Evolutionary conservation across 108 stramenopile genomes (phyloP).

Genomic region (Skeletonema costatum): DNA sequence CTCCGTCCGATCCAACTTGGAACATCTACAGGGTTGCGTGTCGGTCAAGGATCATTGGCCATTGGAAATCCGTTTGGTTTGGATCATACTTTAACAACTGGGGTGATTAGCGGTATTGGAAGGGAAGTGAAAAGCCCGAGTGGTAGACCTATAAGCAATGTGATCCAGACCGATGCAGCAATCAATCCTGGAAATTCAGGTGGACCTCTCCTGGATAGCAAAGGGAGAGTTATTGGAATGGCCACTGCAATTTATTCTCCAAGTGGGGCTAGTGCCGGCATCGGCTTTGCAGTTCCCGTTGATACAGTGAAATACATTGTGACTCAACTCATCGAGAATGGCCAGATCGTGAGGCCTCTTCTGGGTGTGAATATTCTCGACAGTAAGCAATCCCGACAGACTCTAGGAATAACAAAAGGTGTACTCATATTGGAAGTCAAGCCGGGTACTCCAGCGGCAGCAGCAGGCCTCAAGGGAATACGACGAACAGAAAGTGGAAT

Average conservation of each 20-base stretch:
- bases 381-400: constrained; percentile 76
- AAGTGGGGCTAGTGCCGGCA: constrained; percentile 86
- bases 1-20: constrained; percentile 67
- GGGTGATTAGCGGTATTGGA: constrained; percentile 79
- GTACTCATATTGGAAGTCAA: constrained; percentile 93
- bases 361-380: constrained; percentile 91
- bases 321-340: constrained; percentile 79
- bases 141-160: constrained; percentile 92
- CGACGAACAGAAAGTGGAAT: constrained; percentile 74
- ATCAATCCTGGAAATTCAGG: constrained; percentile 86
- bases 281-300: constrained; percentile 95
- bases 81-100: constrained; percentile 87
- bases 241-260: constrained; percentile 93
- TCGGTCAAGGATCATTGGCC: constrained; percentile 79
- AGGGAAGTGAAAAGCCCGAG: constrained; percentile 84
- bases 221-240: constrained; percentile 86
- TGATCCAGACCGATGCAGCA: constrained; percentile 95
- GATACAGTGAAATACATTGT: constrained; percentile 87
- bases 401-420: constrained; percentile 88
- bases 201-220: constrained; percentile 79
- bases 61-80: constrained; percentile 97
- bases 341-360: constrained; percentile 85
- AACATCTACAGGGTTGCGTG: constrained; percentile 60
- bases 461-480: constrained; percentile 76
- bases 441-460: constrained; percentile 60